Evolutionary conservation across 306 rosid genomes (phyloP).

Genomic region (Castanospermum australe): DNA sequence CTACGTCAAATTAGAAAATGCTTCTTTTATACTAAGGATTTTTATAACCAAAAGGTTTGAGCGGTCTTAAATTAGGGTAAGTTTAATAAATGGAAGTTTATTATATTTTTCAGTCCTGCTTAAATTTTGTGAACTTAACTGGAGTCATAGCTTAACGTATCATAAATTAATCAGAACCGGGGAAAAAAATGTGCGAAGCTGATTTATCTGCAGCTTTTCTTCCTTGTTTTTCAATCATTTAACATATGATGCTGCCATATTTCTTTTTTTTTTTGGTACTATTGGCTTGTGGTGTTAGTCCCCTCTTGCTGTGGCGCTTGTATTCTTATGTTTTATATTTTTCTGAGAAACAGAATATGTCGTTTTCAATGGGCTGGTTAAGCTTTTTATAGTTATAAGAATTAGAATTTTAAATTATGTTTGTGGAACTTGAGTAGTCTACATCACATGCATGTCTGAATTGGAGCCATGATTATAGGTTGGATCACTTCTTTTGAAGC

Average conservation of each 20-base stretch:
- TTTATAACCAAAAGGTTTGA: not conserved
- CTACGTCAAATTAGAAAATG: not conserved
- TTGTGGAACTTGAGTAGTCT: conserved; percentile 34
- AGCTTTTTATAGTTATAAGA: conserved; percentile 27
- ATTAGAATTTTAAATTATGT: conserved; percentile 32
- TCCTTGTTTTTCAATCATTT: not conserved
- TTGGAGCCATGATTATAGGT: conserved; percentile 17
- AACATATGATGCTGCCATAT: not conserved
- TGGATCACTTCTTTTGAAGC: conserved; percentile 13
- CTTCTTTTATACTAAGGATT: not conserved
- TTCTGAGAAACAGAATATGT: conserved; percentile 30
- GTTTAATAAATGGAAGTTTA: not conserved
- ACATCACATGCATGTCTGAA: conserved; percentile 40
- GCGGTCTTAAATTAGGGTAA: not conserved
- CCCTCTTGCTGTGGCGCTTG: conserved; percentile 18
- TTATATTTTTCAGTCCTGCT: not conserved
- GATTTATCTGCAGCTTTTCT: not conserved
- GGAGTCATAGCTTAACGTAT: not conserved
- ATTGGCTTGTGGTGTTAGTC: conserved; percentile 25
- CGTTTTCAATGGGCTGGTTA: conserved; percentile 36
- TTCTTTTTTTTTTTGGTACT: no score
- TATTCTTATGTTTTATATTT: conserved; percentile 17
- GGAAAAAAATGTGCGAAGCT: not conserved
- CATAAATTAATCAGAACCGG: no score
- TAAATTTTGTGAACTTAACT: not conserved